Evolutionary conservation across 345 rosid genomes (phyloP).

Genomic region (Pistacia atlantica): DNA sequence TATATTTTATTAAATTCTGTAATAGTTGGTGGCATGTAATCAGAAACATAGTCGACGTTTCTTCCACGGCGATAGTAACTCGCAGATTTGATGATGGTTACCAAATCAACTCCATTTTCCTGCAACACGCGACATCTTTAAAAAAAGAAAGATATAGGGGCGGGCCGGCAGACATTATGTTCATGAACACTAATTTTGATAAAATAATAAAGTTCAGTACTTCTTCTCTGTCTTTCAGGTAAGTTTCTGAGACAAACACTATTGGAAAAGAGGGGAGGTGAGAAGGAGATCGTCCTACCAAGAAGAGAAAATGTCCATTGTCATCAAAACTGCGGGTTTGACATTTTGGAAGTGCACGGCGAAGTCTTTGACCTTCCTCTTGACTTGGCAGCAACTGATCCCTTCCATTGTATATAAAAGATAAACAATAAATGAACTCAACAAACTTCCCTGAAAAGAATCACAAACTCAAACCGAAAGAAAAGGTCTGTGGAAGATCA

Average conservation of each 20-base stretch:
- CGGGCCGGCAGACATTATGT: no score
- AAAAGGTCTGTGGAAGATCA: neutral
- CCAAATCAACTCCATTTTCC: constrained; percentile 28
- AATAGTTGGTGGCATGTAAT: constrained; percentile 61
- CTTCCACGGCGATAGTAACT: constrained; percentile 58
- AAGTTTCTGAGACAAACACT: no score
- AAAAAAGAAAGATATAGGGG: neutral
- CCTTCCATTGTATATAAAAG: constrained; percentile 50
- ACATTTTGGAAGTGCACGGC: constrained; percentile 42
- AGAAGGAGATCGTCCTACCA: constrained; percentile 46
- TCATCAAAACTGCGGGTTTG: constrained; percentile 53
- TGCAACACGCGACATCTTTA: neutral
- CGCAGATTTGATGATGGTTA: constrained; percentile 64
- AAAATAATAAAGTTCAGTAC: no score
- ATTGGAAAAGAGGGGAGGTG: no score
- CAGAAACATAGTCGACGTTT: constrained; percentile 44
- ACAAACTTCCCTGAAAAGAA: neutral
- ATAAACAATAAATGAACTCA: neutral
- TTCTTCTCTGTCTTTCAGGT: no score
- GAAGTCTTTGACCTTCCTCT: constrained; percentile 67
- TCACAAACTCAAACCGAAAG: neutral
- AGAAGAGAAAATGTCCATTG: constrained; percentile 71
- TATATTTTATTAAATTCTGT: constrained; percentile 40
- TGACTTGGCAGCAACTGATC: constrained; percentile 77
- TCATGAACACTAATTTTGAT: no score